Percentiles rank a stretch among this genome's conserved stretches.
phyloP scores from a whole-genome alignment of 1,284 basidiomycete genomes.

The Boletus albobrunnescens region DNA sequence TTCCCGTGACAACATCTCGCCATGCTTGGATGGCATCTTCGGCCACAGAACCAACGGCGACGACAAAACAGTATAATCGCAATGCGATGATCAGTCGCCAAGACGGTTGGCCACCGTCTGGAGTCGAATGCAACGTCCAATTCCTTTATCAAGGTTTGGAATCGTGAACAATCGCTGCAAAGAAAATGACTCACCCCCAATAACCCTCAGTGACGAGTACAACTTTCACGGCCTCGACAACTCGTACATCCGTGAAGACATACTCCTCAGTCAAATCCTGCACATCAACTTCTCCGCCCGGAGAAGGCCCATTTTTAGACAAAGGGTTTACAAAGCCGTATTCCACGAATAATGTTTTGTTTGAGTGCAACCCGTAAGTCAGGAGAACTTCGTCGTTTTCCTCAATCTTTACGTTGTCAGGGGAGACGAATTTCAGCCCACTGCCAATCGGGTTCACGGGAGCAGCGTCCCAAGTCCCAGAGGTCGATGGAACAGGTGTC shows the following conservation, averaged over 20 bases:
- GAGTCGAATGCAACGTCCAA: constrained; percentile 65
- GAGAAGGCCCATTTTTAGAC: constrained; percentile 22
- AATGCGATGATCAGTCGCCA: constrained; percentile 71
- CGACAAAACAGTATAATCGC: constrained; percentile 53
- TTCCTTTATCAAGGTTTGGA: constrained; percentile 38
- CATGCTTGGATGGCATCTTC: constrained; percentile 44
- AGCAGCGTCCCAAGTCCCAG: constrained; percentile 37
- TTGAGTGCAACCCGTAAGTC: constrained; percentile 73
- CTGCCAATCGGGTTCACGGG: constrained; percentile 38
- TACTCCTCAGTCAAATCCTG: constrained; percentile 52
- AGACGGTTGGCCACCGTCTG: constrained; percentile 65
- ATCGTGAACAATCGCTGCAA: background rate
- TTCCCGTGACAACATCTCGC: constrained; percentile 54
- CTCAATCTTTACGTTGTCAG: constrained; percentile 38
- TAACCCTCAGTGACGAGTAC: constrained; percentile 60
- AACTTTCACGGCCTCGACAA: constrained; percentile 45
- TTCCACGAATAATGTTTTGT: constrained; percentile 72
- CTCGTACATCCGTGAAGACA: constrained; percentile 38
- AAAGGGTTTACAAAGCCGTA: constrained; percentile 72
- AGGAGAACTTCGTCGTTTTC: constrained; percentile 65
- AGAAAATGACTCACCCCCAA: constrained; percentile 57
- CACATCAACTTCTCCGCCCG: constrained; percentile 60
- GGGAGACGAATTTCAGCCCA: constrained; percentile 55
- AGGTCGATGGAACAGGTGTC: constrained; percentile 39
- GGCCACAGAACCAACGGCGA: constrained; percentile 22